Base-by-base conservation (phyloP, 257 asterid species). In the Lycium barbarum region DNA sequence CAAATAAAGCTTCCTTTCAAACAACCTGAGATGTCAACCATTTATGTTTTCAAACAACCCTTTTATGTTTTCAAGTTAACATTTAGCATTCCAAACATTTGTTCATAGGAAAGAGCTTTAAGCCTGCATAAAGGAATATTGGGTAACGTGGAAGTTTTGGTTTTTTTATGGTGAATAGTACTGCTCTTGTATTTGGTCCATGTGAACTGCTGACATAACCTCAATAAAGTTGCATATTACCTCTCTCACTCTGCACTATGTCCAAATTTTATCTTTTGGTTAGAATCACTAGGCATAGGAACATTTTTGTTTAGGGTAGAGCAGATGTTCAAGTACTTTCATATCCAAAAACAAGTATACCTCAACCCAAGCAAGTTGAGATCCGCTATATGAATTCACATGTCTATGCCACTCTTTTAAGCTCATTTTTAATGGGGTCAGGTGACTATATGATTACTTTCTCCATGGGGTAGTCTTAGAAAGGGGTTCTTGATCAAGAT, bases 201-300 rank as follows among this genome's bases (percentile, higher is more conserved):
- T 78, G 65, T 53, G 65, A 78, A 78, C 47, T 53, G 49, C 33
- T 53, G 82, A 53, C 49, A 33, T 26, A 33, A 36, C 65, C 82
- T 53, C 82, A 78, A 53, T 8, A 78, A 53, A 47, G 82, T 78
- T 53, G 65, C 65, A 33, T 70, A 17, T 26, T 76, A 51, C 61
- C 2, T 49, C 45, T 49, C 9, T 78, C 82, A 78, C 49, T 53
- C 65, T 78, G 65, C 63, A 26, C 65, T 78, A 26, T 78, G 82
- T 53, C 82, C 82, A 78, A 78, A 26, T 14, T 78, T 26, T 33
- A 26, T 78, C 65, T 78, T 78, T 76, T 14, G 15, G 9, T 76
- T 9, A 12, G 63, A 53, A 78, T 51, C 49, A 78, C 65, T 53
- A 78, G 17, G 47, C 82, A 26, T 53, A 76, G 7, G 63, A 51